Percentiles rank a stretch among this genome's conserved stretches.
Conservation (phyloP, 2,329 filamentous ascomycete genomes). For the Alternaria arborescens region DNA sequence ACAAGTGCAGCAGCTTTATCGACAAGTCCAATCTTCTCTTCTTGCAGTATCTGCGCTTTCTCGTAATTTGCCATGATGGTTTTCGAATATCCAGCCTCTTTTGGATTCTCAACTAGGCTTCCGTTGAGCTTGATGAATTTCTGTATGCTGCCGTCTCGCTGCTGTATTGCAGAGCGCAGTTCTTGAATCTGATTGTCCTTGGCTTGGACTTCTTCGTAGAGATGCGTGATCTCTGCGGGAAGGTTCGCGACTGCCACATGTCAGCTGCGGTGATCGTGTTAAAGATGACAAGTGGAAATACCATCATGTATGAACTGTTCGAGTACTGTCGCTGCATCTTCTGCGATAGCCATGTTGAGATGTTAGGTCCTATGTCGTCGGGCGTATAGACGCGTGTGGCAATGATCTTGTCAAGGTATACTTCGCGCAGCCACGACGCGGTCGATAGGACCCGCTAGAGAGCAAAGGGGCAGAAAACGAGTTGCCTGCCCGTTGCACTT, state of each 20-base stretch:
- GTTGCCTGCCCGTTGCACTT: not conserved
- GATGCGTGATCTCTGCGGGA: conserved; percentile 81
- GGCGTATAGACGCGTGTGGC: conserved; percentile 4
- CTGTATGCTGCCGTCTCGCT: conserved; percentile 78
- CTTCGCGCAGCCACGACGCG: not conserved
- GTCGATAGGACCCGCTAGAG: not conserved
- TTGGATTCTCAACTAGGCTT: conserved; percentile 76
- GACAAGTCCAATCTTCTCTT: conserved; percentile 76
- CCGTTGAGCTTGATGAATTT: conserved; percentile 82
- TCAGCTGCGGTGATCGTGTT: conserved; percentile 18
- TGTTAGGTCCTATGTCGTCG: not conserved
- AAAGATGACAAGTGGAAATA: conserved; percentile 31
- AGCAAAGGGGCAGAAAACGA: not conserved
- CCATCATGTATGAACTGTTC: conserved; percentile 80
- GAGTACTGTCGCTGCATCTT: conserved; percentile 74
- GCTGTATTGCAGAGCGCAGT: conserved; percentile 72
- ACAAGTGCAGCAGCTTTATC: conserved; percentile 71
- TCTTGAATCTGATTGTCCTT: conserved; percentile 78
- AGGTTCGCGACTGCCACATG: conserved; percentile 71
- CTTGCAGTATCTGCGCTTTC: conserved; percentile 73
- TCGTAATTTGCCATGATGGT: conserved; percentile 73
- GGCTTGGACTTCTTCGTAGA: conserved; percentile 83
- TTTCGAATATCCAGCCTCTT: conserved; percentile 73
- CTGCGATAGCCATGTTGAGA: conserved; percentile 52
- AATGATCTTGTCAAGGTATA: not conserved